Conservation (phyloP, 148 eudicot genomes). For the Agrostemma githago region DNA sequence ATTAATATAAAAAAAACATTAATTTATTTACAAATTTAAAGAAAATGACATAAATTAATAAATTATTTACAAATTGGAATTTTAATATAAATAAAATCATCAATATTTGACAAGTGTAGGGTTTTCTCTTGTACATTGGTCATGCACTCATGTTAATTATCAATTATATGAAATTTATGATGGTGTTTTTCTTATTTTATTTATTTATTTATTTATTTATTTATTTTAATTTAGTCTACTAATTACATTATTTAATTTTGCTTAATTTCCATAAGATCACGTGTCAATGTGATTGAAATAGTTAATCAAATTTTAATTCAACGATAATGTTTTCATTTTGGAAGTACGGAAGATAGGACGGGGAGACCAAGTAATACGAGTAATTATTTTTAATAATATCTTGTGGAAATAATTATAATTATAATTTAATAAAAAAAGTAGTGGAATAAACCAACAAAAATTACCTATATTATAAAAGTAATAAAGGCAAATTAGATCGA, state of each 20-base stretch:
- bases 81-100: neutral
- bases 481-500: too few species aligned
- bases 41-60: neutral
- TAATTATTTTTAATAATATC: neutral
- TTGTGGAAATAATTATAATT: too few species aligned
- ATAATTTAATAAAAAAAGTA: too few species aligned
- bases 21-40: neutral
- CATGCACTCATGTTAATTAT: neutral
- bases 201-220: neutral
- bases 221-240: too few species aligned
- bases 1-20: neutral
- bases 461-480: too few species aligned
- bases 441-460: too few species aligned
- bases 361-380: neutral
- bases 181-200: neutral
- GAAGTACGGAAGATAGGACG: neutral
- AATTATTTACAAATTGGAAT: neutral
- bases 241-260: neutral
- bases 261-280: neutral
- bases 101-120: constrained; percentile 1
- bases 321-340: neutral
- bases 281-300: neutral
- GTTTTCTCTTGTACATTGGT: neutral
- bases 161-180: neutral
- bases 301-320: neutral